phyloP scores from a whole-genome alignment of 2,329 filamentous ascomycete genomes.

The Geosmithia putterillii region DNA sequence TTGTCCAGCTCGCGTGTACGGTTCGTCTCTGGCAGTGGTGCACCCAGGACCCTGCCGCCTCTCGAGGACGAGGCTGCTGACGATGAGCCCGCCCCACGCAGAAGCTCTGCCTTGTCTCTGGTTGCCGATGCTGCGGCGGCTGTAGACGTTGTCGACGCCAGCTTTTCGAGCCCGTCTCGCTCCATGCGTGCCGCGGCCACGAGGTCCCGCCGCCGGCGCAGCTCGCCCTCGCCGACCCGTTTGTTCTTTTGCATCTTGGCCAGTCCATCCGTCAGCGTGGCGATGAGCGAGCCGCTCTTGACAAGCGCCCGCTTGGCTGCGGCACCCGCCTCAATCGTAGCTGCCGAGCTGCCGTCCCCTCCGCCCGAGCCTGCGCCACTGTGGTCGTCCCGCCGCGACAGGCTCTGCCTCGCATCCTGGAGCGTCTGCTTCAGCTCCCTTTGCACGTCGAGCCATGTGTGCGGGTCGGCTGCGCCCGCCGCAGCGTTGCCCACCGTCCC shows the following conservation, averaged over 20 bases:
- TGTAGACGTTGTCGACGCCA: slow-evolving; percentile 33
- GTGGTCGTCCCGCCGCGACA: slow-evolving; percentile 56
- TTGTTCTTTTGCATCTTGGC: slow-evolving; percentile 39
- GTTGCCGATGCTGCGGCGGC: slow-evolving; percentile 35
- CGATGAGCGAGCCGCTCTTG: slow-evolving; percentile 52
- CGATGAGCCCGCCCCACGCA: slow-evolving; percentile 14
- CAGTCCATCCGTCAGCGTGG: slow-evolving; percentile 54
- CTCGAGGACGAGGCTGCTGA: neutral
- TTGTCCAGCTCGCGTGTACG: slow-evolving; percentile 69
- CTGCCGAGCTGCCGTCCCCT: slow-evolving; percentile 28
- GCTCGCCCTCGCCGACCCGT: slow-evolving; percentile 60
- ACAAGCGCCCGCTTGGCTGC: slow-evolving; percentile 66
- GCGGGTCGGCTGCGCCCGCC: slow-evolving; percentile 40
- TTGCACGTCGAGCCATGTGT: slow-evolving; percentile 67
- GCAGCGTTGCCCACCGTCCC: slow-evolving; percentile 26
- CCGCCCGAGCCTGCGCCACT: slow-evolving; percentile 24
- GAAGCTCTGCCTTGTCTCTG: slow-evolving; percentile 36
- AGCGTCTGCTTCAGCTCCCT: slow-evolving; percentile 55
- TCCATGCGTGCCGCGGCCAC: slow-evolving; percentile 59
- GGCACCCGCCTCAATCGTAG: slow-evolving; percentile 52
- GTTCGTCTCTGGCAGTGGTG: slow-evolving; percentile 61
- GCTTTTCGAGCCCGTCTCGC: slow-evolving; percentile 61
- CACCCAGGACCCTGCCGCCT: slow-evolving; percentile 57
- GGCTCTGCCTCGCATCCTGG: slow-evolving; percentile 53
- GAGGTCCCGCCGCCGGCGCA: slow-evolving; percentile 59